Evolutionary conservation across 176 grass and related monocot species (phyloP).

Genomic region (Triticum monococcum): DNA sequence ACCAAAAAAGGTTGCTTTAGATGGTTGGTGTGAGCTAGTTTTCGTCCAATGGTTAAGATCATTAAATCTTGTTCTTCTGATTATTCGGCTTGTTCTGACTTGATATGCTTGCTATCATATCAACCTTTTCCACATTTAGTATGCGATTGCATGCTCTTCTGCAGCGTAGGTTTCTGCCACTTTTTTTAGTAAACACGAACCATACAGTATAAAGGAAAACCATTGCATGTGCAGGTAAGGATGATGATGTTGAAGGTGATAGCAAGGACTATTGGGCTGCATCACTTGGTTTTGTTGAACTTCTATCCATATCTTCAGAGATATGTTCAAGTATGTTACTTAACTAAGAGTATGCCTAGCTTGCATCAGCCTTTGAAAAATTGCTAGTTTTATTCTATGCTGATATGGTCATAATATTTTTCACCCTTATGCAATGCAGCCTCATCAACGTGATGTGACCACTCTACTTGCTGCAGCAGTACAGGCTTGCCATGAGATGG

Average conservation of each 20-base stretch:
- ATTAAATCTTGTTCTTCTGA: background rate
- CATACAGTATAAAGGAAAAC: slow-evolving; percentile 16
- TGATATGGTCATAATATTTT: slow-evolving; percentile 3
- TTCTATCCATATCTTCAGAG: slow-evolving; percentile 89
- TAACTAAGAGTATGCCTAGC: background rate
- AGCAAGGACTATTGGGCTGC: slow-evolving; percentile 80
- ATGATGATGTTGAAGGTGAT: slow-evolving; percentile 96
- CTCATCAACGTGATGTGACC: slow-evolving; percentile 91
- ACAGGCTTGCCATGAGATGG: slow-evolving; percentile 97
- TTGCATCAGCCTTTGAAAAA: background rate
- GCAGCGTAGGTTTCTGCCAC: background rate
- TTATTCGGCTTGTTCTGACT: background rate
- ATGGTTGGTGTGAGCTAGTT: background rate
- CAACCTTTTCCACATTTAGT: background rate
- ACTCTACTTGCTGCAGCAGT: slow-evolving; percentile 96
- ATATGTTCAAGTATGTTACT: slow-evolving; percentile 77
- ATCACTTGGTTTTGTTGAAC: slow-evolving; percentile 82
- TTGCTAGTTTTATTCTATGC: background rate
- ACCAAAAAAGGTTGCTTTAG: background rate
- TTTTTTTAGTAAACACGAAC: slow-evolving; percentile 16
- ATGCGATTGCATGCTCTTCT: background rate
- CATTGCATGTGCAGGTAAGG: slow-evolving; percentile 66
- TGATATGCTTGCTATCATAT: background rate
- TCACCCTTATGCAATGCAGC: slow-evolving; percentile 50
- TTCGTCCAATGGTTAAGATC: background rate